These are phyloP conservation scores for Malus hybrid DNA, from an alignment of 331 rosid species.

Conservation along the genomic window DNA sequence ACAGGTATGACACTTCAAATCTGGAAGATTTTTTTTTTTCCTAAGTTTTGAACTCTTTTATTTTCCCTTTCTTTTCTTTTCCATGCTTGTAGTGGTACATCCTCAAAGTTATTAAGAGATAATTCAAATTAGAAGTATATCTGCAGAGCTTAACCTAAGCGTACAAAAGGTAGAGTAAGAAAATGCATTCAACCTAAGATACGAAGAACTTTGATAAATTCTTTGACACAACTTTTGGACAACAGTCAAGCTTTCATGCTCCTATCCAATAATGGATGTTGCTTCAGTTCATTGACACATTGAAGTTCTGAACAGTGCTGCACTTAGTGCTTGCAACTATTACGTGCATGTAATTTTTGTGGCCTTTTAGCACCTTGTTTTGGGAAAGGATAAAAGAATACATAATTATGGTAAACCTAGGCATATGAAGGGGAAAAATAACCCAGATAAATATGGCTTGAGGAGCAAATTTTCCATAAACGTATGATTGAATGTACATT, in stretches of 20 bases:
- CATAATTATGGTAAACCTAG: neutral
- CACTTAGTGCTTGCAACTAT: neutral
- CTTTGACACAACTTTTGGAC: neutral
- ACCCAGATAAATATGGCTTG: neutral
- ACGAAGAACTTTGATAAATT: neutral
- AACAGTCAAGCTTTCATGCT: neutral
- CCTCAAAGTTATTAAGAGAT: neutral
- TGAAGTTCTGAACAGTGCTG: neutral
- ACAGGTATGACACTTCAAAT: constrained; percentile 43
- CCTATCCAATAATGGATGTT: neutral
- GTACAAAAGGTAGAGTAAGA: neutral
- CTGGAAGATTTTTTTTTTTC: neutral
- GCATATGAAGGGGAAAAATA: neutral
- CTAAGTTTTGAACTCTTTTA: neutral
- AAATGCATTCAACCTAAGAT: neutral
- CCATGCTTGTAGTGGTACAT: neutral
- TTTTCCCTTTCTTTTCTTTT: neutral
- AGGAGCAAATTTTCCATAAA: neutral
- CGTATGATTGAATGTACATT: neutral
- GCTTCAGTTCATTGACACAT: neutral
- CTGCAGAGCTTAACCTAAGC: neutral
- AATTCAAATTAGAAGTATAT: neutral
- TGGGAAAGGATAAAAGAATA: neutral
- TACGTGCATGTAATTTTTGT: neutral
- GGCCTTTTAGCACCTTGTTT: neutral